Evolutionary conservation across 176 grass and related monocot species (phyloP).

Genomic region (Cenchrus purpureus): DNA sequence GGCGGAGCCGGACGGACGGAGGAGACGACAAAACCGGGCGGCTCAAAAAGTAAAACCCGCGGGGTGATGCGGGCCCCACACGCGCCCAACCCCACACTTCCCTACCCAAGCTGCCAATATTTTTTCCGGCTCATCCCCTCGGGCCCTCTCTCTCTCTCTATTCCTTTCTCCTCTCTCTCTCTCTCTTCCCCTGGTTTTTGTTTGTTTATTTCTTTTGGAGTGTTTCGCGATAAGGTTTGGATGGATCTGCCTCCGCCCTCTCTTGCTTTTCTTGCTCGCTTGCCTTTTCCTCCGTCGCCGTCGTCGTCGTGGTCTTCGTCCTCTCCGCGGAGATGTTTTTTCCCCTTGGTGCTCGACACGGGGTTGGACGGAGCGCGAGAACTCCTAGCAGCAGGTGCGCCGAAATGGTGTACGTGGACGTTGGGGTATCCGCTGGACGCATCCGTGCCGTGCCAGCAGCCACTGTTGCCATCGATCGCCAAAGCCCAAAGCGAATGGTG

Average conservation of each 20-base stretch:
- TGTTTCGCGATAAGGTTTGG: conserved; percentile 35
- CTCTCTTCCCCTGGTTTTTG: background rate
- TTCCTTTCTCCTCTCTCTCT: background rate
- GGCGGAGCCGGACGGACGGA: conserved; percentile 40
- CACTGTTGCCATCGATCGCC: background rate
- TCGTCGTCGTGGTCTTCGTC: conserved; percentile 1
- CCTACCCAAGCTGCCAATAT: conserved; percentile 24
- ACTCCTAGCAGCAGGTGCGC: conserved; percentile 37
- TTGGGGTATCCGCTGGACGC: conserved; percentile 18
- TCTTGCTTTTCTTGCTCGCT: background rate
- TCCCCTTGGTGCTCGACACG: too few species aligned
- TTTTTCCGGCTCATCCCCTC: background rate
- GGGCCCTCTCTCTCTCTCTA: background rate
- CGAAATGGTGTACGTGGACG: conserved; percentile 37
- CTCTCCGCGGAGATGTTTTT: background rate
- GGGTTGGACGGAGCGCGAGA: background rate
- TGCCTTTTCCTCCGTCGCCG: conserved; percentile 25
- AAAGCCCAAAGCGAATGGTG: background rate
- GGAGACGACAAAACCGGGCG: conserved; percentile 87
- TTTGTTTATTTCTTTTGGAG: conserved; percentile 41
- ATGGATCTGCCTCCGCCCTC: conserved; percentile 28
- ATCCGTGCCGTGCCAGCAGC: background rate
- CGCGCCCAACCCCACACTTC: conserved; percentile 27
- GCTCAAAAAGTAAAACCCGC: conserved; percentile 73
- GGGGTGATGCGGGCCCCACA: conserved; percentile 30